Conservation (phyloP, 805 yeast species). For the Kuraishia ogatae region DNA sequence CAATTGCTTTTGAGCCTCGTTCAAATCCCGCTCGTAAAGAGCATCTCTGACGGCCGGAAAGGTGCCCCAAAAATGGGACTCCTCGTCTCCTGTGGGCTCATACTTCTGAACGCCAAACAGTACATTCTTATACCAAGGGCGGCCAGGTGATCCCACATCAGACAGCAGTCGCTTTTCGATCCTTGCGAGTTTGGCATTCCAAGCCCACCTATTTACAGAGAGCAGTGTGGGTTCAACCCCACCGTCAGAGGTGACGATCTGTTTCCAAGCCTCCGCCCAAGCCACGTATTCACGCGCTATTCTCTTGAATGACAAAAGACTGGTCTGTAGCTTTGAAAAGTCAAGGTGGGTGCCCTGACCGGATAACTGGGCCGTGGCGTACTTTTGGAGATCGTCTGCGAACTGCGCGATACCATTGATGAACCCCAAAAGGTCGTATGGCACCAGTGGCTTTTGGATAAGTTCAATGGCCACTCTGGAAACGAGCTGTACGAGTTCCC, state of each 20-base stretch:
- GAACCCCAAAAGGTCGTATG: slow-evolving; percentile 47
- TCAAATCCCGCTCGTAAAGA: slow-evolving; percentile 38
- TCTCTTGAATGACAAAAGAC: slow-evolving; percentile 28
- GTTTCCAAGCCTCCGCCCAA: slow-evolving; percentile 60
- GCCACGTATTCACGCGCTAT: slow-evolving; percentile 39
- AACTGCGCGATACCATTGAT: slow-evolving; percentile 34
- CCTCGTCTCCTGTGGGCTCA: slow-evolving; percentile 35
- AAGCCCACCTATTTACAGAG: slow-evolving; percentile 66
- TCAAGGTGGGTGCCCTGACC: slow-evolving; percentile 10
- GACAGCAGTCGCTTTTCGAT: slow-evolving; percentile 47
- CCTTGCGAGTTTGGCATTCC: slow-evolving; percentile 61
- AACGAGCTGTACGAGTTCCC: slow-evolving; percentile 45
- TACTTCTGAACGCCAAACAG: slow-evolving; percentile 61
- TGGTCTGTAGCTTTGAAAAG: slow-evolving; percentile 17
- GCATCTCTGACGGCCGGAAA: slow-evolving; percentile 77
- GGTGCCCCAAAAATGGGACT: slow-evolving; percentile 44
- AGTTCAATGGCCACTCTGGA: slow-evolving; percentile 45
- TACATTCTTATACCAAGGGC: slow-evolving; percentile 62
- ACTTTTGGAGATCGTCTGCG: slow-evolving; percentile 36
- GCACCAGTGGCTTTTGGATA: slow-evolving; percentile 72
- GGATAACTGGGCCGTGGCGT: slow-evolving; percentile 15
- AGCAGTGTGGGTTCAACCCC: slow-evolving; percentile 70
- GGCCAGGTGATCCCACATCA: slow-evolving; percentile 31
- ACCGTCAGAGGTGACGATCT: slow-evolving; percentile 36
- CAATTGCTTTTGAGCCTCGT: slow-evolving; percentile 45